These are phyloP conservation scores for Trichoderma citrinoviride DNA, from an alignment of 2,329 filamentous ascomycete genomes.

Conservation along the genomic window DNA sequence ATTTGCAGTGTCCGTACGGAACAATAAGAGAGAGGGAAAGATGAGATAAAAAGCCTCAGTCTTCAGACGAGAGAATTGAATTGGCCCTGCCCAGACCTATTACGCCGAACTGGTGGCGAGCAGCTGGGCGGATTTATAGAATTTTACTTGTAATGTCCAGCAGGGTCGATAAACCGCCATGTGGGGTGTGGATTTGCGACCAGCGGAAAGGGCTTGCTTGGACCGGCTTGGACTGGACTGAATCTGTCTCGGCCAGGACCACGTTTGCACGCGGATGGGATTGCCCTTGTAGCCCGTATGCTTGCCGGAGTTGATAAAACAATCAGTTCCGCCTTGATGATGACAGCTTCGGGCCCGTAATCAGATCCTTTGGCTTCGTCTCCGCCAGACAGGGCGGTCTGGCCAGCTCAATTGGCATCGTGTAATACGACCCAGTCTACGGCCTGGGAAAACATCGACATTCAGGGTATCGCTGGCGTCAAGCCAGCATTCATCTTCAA, in stretches of 20 bases:
- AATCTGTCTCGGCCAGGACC: neutral
- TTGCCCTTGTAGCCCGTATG: neutral
- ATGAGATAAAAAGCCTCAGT: neutral
- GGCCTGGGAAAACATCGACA: neutral
- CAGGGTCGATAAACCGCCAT: neutral
- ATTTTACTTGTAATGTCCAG: neutral
- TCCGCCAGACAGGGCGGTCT: neutral
- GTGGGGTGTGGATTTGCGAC: neutral
- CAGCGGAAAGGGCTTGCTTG: neutral
- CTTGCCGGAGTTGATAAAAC: neutral
- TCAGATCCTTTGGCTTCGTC: neutral
- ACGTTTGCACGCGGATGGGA: neutral
- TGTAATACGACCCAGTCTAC: neutral
- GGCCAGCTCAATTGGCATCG: neutral
- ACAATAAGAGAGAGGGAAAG: neutral
- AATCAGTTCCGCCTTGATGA: neutral
- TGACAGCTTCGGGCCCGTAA: neutral
- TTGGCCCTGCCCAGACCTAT: neutral
- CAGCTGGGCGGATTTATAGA: conserved; percentile 3
- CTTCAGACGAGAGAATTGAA: neutral
- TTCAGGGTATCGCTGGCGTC: neutral
- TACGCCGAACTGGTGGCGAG: neutral
- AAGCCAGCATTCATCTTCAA: neutral
- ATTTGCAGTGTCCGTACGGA: neutral
- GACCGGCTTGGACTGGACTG: neutral